These are phyloP conservation scores for Jamesozyma jinghongensis DNA, from an alignment of 805 yeast genomes.

Conservation along the genomic window DNA sequence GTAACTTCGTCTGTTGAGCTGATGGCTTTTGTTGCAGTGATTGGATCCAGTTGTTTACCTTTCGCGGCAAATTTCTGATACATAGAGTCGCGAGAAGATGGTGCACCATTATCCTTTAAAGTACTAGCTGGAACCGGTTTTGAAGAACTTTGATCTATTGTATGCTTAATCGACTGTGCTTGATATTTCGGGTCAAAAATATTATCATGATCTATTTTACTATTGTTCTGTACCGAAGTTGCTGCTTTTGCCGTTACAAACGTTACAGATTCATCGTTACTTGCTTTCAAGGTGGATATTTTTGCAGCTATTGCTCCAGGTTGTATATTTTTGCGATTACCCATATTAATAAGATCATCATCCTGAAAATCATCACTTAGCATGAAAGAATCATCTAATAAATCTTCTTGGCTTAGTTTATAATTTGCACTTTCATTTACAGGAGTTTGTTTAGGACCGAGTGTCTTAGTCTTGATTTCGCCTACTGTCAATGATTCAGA, in stretches of 20 bases:
- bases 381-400: constrained; percentile 44
- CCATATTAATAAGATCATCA: constrained; percentile 32
- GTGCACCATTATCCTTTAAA: constrained; percentile 19
- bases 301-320: constrained; percentile 2
- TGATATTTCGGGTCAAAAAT: constrained; percentile 51
- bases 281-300: not conserved
- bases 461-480: too few species aligned
- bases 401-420: constrained; percentile 21
- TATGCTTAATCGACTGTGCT: constrained; percentile 46
- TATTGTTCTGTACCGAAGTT: constrained; percentile 41
- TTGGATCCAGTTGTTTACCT: constrained; percentile 19
- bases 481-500: too few species aligned
- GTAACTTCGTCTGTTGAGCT: not conserved
- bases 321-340: constrained; percentile 5
- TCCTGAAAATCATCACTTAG: constrained; percentile 41
- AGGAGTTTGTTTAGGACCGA: not conserved
- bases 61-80: constrained; percentile 28
- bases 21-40: not conserved
- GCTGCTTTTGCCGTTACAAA: constrained; percentile 65
- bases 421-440: not conserved
- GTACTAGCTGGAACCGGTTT: constrained; percentile 39
- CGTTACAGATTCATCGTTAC: constrained; percentile 13
- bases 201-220: constrained; percentile 32
- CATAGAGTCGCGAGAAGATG: constrained; percentile 13
- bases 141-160: constrained; percentile 60